phyloP scores from a whole-genome alignment of 345 rosid genomes.

The Schrenkiella parvula region DNA sequence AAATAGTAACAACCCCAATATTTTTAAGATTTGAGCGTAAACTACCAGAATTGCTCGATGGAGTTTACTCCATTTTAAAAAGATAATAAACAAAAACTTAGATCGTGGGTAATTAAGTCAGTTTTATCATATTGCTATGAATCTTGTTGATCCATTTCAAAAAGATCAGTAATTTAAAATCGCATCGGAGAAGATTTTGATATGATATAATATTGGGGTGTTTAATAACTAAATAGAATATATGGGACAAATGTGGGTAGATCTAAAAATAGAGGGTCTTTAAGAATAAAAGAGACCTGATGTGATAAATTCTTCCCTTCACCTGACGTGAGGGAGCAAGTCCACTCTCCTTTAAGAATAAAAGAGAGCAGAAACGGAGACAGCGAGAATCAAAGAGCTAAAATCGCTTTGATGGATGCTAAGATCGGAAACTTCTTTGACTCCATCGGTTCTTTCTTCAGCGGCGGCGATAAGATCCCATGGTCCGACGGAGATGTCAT shows the following conservation, averaged over 20 bases:
- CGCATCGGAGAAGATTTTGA: background rate
- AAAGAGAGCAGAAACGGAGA: background rate
- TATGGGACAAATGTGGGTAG: background rate
- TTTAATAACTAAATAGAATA: background rate
- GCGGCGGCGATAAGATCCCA: slow-evolving; percentile 74
- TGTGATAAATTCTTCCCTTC: background rate
- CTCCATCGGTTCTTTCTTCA: slow-evolving; percentile 57
- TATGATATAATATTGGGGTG: background rate
- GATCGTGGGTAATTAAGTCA: too few relatives aligned
- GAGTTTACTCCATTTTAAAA: too few relatives aligned
- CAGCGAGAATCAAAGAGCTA: slow-evolving; percentile 15
- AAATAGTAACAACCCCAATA: background rate
- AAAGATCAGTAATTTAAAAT: background rate
- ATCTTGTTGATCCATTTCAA: background rate
- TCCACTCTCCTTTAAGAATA: slow-evolving; percentile 5
- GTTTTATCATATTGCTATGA: too few relatives aligned
- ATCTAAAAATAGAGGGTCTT: background rate
- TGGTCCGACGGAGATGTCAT: slow-evolving; percentile 79
- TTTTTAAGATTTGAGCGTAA: background rate
- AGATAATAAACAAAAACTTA: too few relatives aligned
- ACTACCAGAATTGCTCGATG: too few relatives aligned
- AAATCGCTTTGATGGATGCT: slow-evolving; percentile 31
- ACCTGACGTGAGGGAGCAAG: slow-evolving; percentile 11
- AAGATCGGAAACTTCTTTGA: slow-evolving; percentile 42
- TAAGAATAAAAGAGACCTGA: too few relatives aligned